Base-by-base conservation (phyloP, 2,329 filamentous ascomycete species). In the Stemphylium vesicarium region DNA sequence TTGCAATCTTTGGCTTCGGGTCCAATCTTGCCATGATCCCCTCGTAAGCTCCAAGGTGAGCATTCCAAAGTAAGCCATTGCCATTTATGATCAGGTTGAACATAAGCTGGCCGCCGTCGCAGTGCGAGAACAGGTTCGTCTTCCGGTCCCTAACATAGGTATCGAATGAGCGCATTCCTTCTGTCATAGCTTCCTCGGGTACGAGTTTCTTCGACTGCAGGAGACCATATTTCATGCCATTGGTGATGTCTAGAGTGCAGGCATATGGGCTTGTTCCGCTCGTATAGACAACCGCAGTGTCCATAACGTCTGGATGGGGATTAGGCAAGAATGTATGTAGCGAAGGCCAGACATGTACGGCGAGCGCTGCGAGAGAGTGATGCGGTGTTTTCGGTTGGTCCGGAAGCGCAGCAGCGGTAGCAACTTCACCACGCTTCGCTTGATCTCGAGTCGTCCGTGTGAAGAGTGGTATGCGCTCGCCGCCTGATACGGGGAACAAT, bases 41-140 rank as follows among this genome's bases (percentile, higher is more conserved):
- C 24, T 58, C 56, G 33, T 58, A 58, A 12, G 50, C 50, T 4
- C 50, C 50, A 5, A 58, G 47, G 15, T 58, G 56, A 6, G 20
- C 43, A 31, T 24, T 49, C 42, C 48, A 56, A 4, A 56, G 43
- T 5, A 44, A 3, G 13, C 22, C 22, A 7, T 35, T 50, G 2
- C 26, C 39, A 1, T 26, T n/a, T 9, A 50, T 29, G 18, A 50
- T 4, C 8, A 55, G 12, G 18, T 55, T 55, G 52, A 44, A 55
- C 52, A 55, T 55, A 8, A 55, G 29, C 35, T 55, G 52, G 8
- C 52, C 52, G 8, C 52, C 52, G 13, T 55, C 52, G 20, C 33
- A 50, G 26, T 45, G 45, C 2, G 45, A 50, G 20, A 46, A 44
- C 1, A 45, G 5, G 15, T 55, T 46, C 12, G 33, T 18, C 7